Conservation (phyloP, 2,329 filamentous ascomycete genomes). For the Aspergillus flavus region DNA sequence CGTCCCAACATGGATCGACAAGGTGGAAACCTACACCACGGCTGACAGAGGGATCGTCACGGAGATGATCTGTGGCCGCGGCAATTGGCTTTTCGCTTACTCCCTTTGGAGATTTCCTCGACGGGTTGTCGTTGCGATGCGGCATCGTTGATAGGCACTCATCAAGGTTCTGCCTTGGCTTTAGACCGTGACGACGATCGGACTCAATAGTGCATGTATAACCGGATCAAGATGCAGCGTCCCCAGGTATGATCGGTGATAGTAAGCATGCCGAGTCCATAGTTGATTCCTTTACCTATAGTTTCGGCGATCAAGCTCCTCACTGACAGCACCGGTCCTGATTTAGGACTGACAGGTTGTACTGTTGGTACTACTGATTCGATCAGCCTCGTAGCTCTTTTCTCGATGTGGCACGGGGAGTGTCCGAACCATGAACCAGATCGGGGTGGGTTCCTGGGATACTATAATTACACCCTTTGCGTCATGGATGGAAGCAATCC, state of each 20-base stretch:
- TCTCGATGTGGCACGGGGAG: background rate
- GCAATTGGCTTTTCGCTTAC: background rate
- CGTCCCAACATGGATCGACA: background rate
- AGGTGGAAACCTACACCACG: background rate
- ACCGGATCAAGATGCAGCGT: background rate
- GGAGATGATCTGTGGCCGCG: background rate
- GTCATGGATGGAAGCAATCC: background rate
- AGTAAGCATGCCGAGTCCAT: background rate
- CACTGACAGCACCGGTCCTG: too few relatives aligned
- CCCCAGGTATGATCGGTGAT: background rate
- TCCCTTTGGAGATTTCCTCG: background rate
- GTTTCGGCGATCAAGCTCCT: background rate
- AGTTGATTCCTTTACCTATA: background rate
- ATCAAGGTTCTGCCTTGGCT: slow-evolving; percentile 5
- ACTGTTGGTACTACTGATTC: background rate
- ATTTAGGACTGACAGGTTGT: background rate
- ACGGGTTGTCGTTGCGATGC: background rate
- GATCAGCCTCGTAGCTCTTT: background rate
- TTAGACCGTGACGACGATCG: background rate
- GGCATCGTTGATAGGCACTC: background rate
- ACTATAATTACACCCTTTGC: background rate
- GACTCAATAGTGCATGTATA: background rate
- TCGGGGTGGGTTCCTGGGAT: background rate
- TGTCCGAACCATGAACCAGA: background rate
- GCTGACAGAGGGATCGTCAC: background rate